Evolutionary conservation across 2,329 filamentous ascomycete genomes (phyloP).

Genomic region (Botrytis hyacinthi): DNA sequence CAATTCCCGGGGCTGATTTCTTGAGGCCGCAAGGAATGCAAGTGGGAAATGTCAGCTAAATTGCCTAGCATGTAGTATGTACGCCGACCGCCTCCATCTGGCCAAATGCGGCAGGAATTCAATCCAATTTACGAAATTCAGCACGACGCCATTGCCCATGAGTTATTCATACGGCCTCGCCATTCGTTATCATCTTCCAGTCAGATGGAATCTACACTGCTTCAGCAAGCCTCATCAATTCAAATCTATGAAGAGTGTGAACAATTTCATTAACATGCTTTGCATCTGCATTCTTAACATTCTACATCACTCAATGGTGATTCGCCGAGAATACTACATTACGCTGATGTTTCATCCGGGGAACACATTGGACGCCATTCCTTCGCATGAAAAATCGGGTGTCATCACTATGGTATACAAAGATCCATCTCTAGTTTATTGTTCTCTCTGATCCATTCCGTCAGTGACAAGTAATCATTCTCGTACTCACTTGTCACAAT

Average conservation of each 20-base stretch:
- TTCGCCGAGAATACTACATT: conserved; percentile 9
- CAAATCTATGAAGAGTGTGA: neutral
- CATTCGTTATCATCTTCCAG: neutral
- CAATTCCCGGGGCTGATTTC: neutral
- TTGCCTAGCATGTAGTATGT: neutral
- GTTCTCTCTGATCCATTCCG: conserved; percentile 10
- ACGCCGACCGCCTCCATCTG: conserved; percentile 7
- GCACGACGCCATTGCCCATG: neutral
- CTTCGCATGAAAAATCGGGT: conserved; percentile 12
- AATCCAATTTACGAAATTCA: conserved; percentile 9
- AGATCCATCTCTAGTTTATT: neutral
- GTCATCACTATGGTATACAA: conserved; percentile 10
- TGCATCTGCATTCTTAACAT: conserved; percentile 2
- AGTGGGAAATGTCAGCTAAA: conserved; percentile 5
- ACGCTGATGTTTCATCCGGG: conserved; percentile 22
- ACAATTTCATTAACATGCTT: neutral
- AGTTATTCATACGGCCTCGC: neutral
- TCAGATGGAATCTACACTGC: neutral
- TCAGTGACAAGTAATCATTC: conserved; percentile 19
- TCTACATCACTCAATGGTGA: neutral
- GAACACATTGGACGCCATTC: conserved; percentile 15
- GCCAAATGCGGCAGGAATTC: conserved; percentile 16
- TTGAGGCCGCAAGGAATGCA: conserved; percentile 18
- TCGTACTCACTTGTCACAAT: conserved; percentile 13
- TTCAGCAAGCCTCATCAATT: conserved; percentile 11